These are phyloP conservation scores for Fusarium nodosum DNA, from an alignment of 2,329 filamentous ascomycete genomes.

Conservation along the genomic window DNA sequence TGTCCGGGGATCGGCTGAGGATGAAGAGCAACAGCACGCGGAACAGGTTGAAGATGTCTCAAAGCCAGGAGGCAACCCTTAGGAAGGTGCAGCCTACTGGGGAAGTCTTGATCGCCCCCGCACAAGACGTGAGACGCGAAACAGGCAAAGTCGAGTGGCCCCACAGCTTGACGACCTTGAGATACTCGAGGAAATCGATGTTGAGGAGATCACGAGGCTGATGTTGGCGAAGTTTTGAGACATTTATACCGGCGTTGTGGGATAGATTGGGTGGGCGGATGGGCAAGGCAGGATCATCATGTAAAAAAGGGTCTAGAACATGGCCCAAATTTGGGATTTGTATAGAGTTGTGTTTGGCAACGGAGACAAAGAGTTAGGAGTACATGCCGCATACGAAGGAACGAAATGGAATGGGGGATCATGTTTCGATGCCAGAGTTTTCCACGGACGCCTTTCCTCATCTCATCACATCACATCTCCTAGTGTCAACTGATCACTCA, in stretches of 20 bases:
- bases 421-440: conserved; percentile 49
- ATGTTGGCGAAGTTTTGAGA: conserved; percentile 44
- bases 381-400: conserved; percentile 43
- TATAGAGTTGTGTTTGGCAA: conserved; percentile 46
- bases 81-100: conserved; percentile 39
- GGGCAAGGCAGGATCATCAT: conserved; percentile 35
- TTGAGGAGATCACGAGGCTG: conserved; percentile 48
- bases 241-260: conserved; percentile 46
- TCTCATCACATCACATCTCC: conserved; percentile 42
- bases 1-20: conserved; percentile 12
- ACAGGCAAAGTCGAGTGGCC: conserved; percentile 13
- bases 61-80: conserved; percentile 38
- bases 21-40: conserved; percentile 35
- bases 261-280: conserved; percentile 40
- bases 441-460: conserved; percentile 44
- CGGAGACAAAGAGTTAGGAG: conserved; percentile 44
- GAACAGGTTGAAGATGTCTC: conserved; percentile 44
- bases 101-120: conserved; percentile 34
- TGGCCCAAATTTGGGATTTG: conserved; percentile 34
- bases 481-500: conserved; percentile 43
- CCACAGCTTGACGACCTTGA: conserved; percentile 46
- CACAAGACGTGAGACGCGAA: conserved; percentile 21
- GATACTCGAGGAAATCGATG: conserved; percentile 50
- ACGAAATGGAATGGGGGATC: conserved; percentile 50
- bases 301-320: conserved; percentile 32